phyloP scores from a whole-genome alignment of 305 asterid species.

The Fraxinus nigra region DNA sequence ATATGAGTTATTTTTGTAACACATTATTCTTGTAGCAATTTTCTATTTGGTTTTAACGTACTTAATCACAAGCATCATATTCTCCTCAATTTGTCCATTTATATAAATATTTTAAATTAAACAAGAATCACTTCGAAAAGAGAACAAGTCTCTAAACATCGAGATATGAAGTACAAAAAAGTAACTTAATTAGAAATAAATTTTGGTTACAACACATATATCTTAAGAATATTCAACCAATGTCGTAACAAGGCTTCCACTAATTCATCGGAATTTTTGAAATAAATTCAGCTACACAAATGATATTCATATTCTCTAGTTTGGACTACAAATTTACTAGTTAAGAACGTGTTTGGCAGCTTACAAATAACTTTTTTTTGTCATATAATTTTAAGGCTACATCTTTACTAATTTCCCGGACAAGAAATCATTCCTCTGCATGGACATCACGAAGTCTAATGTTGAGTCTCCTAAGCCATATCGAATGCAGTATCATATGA shows the following conservation, averaged over 20 bases:
- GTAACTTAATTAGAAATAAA: background rate
- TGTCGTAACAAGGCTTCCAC: background rate
- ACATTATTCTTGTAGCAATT: background rate
- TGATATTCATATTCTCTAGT: background rate
- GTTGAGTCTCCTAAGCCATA: constrained; percentile 73
- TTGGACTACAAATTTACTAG: background rate
- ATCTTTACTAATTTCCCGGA: background rate
- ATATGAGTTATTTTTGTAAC: too few relatives aligned
- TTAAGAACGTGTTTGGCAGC: background rate
- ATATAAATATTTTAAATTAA: too few relatives aligned
- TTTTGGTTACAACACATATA: background rate
- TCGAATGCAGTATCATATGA: constrained; percentile 70
- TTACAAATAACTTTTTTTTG: background rate
- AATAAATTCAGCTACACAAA: background rate
- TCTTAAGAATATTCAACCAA: background rate
- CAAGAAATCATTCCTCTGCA: constrained; percentile 6
- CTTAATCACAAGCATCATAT: background rate
- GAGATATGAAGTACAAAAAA: background rate
- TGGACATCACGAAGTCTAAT: constrained; percentile 31
- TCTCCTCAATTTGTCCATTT: background rate
- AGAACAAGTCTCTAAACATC: too few relatives aligned
- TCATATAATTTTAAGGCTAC: background rate
- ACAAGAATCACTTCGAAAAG: too few relatives aligned
- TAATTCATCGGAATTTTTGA: background rate
- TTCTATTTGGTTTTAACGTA: background rate